Evolutionary conservation across 2,329 filamentous ascomycete species (phyloP), one percentile per base, ranked within the genome.

Genomic region (Aurifilum marmelostoma): DNA sequence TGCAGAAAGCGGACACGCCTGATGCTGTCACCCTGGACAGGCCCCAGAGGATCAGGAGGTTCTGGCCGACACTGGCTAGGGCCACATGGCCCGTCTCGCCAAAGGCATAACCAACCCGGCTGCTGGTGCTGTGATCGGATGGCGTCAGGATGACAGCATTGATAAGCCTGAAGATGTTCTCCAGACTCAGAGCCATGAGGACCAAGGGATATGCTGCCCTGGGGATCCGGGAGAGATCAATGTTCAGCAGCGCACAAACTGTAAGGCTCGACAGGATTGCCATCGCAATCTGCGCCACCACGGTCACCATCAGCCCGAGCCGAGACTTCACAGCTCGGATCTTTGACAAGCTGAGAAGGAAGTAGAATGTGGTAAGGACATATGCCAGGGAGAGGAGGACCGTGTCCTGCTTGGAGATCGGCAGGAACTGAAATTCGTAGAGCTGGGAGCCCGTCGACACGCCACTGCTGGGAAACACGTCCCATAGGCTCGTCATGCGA

Each of bases 251-350:
- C 43, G 91, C 91, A 75, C 92, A 94, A 50, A 95, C 83, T 0
- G 92, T 93, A 75, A 95, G 92, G 77, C 91, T 94, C 4, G 91
- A 92, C 79, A 92, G 84, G 74, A 94, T 89, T 21, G 91, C 92
- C 43, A 92, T 86, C 3, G 86, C 81, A 72, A 92, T 89, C 79
- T 95, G 92, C 0, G 84, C 85, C 69, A 91, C 81, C 59, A 93
- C 89, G 0, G 92, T 91, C 37, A 91, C 79, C 62, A 93, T 89
- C 65, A 95, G 81, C 41, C 92, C 92, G 56, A 91, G 80, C 75
- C 89, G 89, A 52, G 91, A 94, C 78, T 93, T 94, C 75, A 95
- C 87, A 21, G 92, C 91, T 67, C 88, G 86, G 47, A 94, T 79
- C 74, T 91, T 91, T 61, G 88, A 88, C 69, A 95, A 80, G 72